Conservation (phyloP, 371 early-diverging fungal species). For the Dinochytrium kinnereticum region DNA sequence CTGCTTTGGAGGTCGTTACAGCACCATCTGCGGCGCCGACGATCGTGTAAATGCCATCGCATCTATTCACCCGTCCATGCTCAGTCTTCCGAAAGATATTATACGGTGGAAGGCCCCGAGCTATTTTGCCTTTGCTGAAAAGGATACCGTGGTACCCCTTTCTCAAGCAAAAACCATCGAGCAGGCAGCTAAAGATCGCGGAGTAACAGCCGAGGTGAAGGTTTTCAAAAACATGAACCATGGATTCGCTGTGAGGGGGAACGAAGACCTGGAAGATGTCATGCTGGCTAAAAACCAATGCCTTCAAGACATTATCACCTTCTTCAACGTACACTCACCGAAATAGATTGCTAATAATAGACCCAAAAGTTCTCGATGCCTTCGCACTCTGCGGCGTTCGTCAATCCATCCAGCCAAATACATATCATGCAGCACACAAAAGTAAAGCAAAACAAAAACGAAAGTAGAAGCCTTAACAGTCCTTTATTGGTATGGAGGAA, state of each 20-base stretch:
- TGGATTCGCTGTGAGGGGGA: constrained; percentile 8
- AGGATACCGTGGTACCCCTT: constrained; percentile 6
- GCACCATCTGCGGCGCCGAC: neutral
- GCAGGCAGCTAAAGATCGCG: neutral
- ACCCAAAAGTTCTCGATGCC: no score
- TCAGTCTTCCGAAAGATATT: neutral
- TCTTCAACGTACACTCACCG: neutral
- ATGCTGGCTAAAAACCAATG: neutral
- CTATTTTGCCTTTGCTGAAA: constrained; percentile 2
- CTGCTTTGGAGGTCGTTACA: constrained; percentile 11
- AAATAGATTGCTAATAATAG: no score
- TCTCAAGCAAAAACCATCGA: neutral
- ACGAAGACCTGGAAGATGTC: constrained; percentile 4
- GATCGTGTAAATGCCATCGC: neutral
- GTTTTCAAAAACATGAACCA: neutral
- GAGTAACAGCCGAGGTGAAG: neutral
- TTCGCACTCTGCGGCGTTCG: no score
- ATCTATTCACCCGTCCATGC: neutral
- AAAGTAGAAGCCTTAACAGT: neutral
- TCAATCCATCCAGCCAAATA: no score
- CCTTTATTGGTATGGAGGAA: neutral
- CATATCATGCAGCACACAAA: neutral
- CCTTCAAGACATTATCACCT: constrained; percentile 1
- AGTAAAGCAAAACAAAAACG: neutral
- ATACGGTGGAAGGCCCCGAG: neutral